These are phyloP conservation scores for Oidiodendron maius DNA, from an alignment of 495 filamentous ascomycete species.

Conservation along the genomic window DNA sequence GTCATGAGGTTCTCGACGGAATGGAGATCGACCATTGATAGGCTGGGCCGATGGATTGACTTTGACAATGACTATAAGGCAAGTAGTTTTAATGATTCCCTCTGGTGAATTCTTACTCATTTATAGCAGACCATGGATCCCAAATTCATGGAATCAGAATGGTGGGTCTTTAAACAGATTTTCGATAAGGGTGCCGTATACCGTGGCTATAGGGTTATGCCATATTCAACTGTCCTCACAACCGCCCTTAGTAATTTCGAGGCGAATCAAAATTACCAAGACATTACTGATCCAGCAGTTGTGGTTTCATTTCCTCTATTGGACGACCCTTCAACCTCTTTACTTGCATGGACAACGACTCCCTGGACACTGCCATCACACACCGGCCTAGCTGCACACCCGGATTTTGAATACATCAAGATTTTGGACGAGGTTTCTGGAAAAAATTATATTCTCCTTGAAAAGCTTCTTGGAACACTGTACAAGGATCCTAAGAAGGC, in stretches of 20 bases:
- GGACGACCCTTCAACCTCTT: slow-evolving; percentile 63
- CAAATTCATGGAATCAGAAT: slow-evolving; percentile 92
- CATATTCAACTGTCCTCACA: slow-evolving; percentile 85
- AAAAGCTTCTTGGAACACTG: slow-evolving; percentile 74
- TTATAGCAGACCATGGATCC: slow-evolving; percentile 73
- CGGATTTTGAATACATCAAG: slow-evolving; percentile 91
- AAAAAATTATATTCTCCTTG: slow-evolving; percentile 83
- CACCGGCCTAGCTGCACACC: slow-evolving; percentile 72
- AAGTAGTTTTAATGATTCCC: slow-evolving; percentile 9
- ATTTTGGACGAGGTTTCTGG: slow-evolving; percentile 75
- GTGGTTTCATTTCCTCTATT: slow-evolving; percentile 83
- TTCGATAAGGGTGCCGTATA: slow-evolving; percentile 88
- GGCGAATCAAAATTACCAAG: slow-evolving; percentile 90
- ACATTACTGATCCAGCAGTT: slow-evolving; percentile 87
- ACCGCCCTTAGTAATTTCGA: slow-evolving; percentile 94
- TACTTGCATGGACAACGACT: slow-evolving; percentile 92
- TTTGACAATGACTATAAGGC: slow-evolving; percentile 98
- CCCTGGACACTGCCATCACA: slow-evolving; percentile 95
- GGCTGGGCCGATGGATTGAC: slow-evolving; percentile 95
- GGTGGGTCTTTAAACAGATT: slow-evolving; percentile 95
- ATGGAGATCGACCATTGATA: slow-evolving; percentile 85
- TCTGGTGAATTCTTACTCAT: slow-evolving; percentile 6
- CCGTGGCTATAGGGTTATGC: slow-evolving; percentile 86
- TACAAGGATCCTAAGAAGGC: slow-evolving; percentile 98
- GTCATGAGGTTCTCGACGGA: slow-evolving; percentile 89